These are phyloP conservation scores for Vigna angularis DNA, from an alignment of 306 rosid species.

Conservation along the genomic window DNA sequence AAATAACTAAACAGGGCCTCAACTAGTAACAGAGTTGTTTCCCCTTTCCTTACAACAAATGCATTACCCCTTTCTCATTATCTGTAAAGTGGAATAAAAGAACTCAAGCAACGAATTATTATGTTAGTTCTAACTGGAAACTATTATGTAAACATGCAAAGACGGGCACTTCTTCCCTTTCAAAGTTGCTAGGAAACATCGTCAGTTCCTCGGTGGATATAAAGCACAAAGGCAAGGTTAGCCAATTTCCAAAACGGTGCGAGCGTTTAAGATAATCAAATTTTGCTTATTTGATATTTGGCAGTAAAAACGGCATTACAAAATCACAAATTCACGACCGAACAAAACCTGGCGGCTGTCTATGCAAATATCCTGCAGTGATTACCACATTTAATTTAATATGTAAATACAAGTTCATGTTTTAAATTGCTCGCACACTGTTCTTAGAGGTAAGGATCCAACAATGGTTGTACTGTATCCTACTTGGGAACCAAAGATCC, in stretches of 20 bases:
- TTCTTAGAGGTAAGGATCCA: not conserved
- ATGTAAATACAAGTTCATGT: conserved; percentile 7
- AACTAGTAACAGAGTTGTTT: not conserved
- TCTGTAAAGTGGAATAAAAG: not conserved
- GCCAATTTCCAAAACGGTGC: not conserved
- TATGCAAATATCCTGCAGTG: not conserved
- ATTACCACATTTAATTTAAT: not conserved
- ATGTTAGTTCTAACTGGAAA: not conserved
- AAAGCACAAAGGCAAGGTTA: too few relatives aligned
- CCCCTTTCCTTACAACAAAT: not conserved
- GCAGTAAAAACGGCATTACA: not conserved
- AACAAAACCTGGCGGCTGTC: not conserved
- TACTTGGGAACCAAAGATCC: not conserved
- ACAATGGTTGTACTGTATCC: conserved; percentile 1
- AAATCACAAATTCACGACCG: not conserved
- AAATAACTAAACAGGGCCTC: not conserved
- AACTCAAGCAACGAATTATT: not conserved
- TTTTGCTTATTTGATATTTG: not conserved
- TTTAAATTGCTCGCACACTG: not conserved
- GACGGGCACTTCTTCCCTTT: not conserved
- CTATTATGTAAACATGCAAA: conserved; percentile 1
- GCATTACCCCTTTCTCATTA: not conserved
- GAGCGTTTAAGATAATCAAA: not conserved
- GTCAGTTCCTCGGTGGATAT: too few relatives aligned
- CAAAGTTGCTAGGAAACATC: too few relatives aligned